Evolutionary conservation across 345 rosid genomes (phyloP), one percentile per base, ranked within the genome.

Genomic region (Diplotaxis tenuifolia): DNA sequence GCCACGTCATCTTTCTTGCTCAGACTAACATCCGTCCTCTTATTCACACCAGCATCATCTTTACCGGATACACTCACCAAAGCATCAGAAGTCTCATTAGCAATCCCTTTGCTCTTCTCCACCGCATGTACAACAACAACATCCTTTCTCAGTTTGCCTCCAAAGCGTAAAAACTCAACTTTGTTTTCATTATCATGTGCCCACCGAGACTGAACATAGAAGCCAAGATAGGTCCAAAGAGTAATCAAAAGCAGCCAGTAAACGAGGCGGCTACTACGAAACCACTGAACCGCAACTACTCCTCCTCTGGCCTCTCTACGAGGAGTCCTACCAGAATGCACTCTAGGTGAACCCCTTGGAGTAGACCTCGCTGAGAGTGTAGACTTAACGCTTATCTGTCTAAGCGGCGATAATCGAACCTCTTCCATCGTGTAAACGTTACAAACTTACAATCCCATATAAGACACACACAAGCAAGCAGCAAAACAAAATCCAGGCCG

Each of bases 181-280:
- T 88, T 77, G 31, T 87, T 86, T 64, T 82, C 78, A 63, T 90
- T 76, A 83, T 90, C 93, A 79, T 93, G 98, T 32, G 96, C 98
- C 98, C 98, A 93, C 75, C 84, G 81, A 47, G 98, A 93, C 85
- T 93, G 98, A n/a, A 91, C 90, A 70, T 88, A 89, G 67, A 91
- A 93, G 42, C 96, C 97, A 76, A 93, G 91, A 79, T 91, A 93
- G 74, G 97, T 78, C 98, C 98, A 93, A 10, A 93, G 93, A 76
- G 96, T 89, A 75, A 93, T 89, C 79, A 93, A 83, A 79, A 93
- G 96, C 74, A 93, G 75, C 98, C 98, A 93, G 57, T 89, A 91
- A 62, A 93, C 81, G 58, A 93, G 34, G 3, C 90, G 76, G 77
- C 78, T 89, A 75, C 89, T 89, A 36, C 97, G 85, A 65, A 89